Percentiles rank a stretch among this genome's conserved stretches.
phyloP scores from a whole-genome alignment of 345 rosid species.

The Ceriops tagal region DNA sequence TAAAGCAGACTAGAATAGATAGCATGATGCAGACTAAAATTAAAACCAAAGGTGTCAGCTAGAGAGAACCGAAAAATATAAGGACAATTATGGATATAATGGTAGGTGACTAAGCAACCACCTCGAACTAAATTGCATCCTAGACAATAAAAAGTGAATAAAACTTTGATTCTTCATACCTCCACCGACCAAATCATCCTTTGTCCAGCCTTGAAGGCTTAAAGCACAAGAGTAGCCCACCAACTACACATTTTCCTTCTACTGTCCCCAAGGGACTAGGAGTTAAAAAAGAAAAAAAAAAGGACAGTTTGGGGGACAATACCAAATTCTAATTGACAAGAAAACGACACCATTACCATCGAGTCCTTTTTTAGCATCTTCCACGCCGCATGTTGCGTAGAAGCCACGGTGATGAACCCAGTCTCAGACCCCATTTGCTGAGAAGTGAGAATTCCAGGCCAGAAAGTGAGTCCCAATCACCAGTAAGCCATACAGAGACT shows the following conservation, averaged over 20 bases:
- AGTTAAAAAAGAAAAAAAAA: background rate
- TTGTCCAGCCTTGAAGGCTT: background rate
- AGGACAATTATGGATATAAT: background rate
- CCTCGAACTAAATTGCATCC: background rate
- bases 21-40: too few species aligned
- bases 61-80: too few species aligned
- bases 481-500: background rate
- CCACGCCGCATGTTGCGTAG: conserved; percentile 11
- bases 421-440: background rate
- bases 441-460: background rate
- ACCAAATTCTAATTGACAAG: background rate
- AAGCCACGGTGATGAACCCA: conserved; percentile 2
- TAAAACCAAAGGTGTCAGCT: too few species aligned
- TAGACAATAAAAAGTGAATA: background rate
- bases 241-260: conserved; percentile 7
- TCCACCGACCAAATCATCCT: background rate
- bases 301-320: background rate
- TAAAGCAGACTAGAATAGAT: too few species aligned
- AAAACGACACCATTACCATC: background rate
- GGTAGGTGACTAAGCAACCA: background rate
- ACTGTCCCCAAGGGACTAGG: background rate
- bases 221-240: background rate
- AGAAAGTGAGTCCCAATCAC: background rate
- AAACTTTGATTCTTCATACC: background rate
- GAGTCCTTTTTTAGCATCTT: background rate